Evolutionary conservation across 2,329 filamentous ascomycete species (phyloP), one percentile per base, ranked within the genome.

Genomic region (Claviceps arundinis): DNA sequence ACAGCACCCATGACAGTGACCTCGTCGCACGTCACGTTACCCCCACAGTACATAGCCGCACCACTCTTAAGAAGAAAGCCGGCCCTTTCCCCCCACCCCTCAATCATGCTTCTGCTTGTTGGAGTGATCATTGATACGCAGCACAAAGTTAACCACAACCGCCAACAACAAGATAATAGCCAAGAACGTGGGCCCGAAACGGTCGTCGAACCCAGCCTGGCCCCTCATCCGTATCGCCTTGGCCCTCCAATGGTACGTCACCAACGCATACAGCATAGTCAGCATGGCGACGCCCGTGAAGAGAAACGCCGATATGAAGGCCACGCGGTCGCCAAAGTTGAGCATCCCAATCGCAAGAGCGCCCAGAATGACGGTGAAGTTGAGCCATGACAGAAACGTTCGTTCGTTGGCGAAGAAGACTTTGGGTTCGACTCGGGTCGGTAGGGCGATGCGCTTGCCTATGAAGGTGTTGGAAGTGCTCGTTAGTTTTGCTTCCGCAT

Each of bases 331-430:
- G 66, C 93, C 93, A 63, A 98, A 98, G 76, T 98, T 98, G 64
- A 98, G 83, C 66, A 98, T 89, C 61, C 93, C 93, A 61, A 98
- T 88, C 59, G 93, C 91, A 49, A 98, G 83, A 57, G 93, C 93
- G 64, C 93, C 93, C 56, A 98, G 86, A 70, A 98, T 91, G 65
- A 98, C 90, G 68, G 90, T 95, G 77, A 97, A 97, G 80, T 98
- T 98, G 65, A 98, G 87, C 93, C 93, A 98, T 71, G 89, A 95
- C 64, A 98, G 83, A 69, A 98, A 98, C 57, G 93, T 98, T 57
- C 93, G 89, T 74, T 98, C 93, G 77, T 98, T 98, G 73, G 93
- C 93, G 77, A 98, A 98, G 82, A 97, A 98, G 76, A 98, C 93
- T 73, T 98, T 98, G 63, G 93, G 93, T 72, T 98, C 93, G 70